These are phyloP conservation scores for Boletellus emodensis DNA, from an alignment of 768 basidiomycete genomes.

Conservation along the genomic window DNA sequence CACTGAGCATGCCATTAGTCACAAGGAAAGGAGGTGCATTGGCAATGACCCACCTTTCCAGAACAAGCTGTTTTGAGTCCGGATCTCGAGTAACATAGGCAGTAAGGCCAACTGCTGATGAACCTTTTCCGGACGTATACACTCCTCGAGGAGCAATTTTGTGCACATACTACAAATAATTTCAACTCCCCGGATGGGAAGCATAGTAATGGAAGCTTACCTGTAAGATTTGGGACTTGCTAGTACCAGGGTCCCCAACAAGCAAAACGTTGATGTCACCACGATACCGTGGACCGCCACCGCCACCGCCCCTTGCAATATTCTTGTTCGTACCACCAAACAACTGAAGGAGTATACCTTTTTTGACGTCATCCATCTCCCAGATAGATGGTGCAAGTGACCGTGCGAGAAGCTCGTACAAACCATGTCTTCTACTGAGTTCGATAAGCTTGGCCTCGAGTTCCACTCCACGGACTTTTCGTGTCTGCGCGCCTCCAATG, in stretches of 20 bases:
- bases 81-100: conserved; percentile 98
- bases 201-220: conserved; percentile 38
- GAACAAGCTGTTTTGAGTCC: conserved; percentile 95
- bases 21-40: not conserved
- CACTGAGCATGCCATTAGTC: conserved; percentile 43
- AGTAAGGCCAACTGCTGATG: conserved; percentile 96
- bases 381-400: conserved; percentile 94
- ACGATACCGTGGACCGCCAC: conserved; percentile 92
- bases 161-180: conserved; percentile 77
- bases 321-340: conserved; percentile 99
- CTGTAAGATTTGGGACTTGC: conserved; percentile 93
- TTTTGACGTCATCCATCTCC: conserved; percentile 99
- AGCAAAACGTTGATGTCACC: conserved; percentile 98
- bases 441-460: conserved; percentile 75
- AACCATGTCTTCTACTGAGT: conserved; percentile 68
- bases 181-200: not conserved
- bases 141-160: conserved; percentile 98
- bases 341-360: conserved; percentile 91
- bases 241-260: conserved; percentile 96
- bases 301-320: conserved; percentile 88
- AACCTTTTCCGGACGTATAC: conserved; percentile 96
- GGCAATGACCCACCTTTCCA: conserved; percentile 70
- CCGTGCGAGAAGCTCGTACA: conserved; percentile 81
- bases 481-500: conserved; percentile 32
- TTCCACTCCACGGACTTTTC: conserved; percentile 53